Evolutionary conservation across 208 protist genomes (phyloP), one percentile per base, ranked within the genome.

Genomic region (Naegleria lovaniensis): DNA sequence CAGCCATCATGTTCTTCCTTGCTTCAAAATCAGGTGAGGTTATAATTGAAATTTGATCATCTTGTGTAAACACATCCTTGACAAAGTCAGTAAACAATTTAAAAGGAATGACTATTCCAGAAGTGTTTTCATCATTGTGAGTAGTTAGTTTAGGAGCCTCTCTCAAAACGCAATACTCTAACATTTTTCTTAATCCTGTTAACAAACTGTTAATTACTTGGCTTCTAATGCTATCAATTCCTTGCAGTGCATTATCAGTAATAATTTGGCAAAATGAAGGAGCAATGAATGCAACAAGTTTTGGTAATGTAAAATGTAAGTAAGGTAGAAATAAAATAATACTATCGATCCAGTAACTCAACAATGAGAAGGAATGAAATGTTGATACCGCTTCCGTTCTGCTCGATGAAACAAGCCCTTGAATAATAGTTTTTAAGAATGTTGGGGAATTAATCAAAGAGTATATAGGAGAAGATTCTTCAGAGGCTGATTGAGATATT

Each of bases 341-440:
- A 40, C 4, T 55, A 41, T 89, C 48, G 0, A 89, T 67, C 85
- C 85, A 89, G 40, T 89, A 67, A 40, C 51, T 89, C 29, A 89
- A 29, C 19, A 67, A 19, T 67, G 55, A 67, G 19, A 29, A 67
- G 22, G 55, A 67, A 19, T 67, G 55, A 29, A 67, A 67, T 29
- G 55, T 29, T 29, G 11, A 15, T 29, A 29, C 4, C 3, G 19
- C 19, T 67, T 67, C 55, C 4, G 19, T 29, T 67, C 55, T 67
- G 22, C 55, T 67, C 1, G 55, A 67, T 29, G 11, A 29, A 29
- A 15, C 22, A 19, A 67, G 19, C 1, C 55, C 55, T 67, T 67
- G 19, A 67, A 67, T 67, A 67, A 67, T 15, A 29, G 55, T 67
- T 67, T 29, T 67, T 15, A 67, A 29, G 19, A 67, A 67, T 15